These are phyloP conservation scores for Chlamydomonas schloesseri DNA, from an alignment of 139 green algal species.

Conservation along the genomic window DNA sequence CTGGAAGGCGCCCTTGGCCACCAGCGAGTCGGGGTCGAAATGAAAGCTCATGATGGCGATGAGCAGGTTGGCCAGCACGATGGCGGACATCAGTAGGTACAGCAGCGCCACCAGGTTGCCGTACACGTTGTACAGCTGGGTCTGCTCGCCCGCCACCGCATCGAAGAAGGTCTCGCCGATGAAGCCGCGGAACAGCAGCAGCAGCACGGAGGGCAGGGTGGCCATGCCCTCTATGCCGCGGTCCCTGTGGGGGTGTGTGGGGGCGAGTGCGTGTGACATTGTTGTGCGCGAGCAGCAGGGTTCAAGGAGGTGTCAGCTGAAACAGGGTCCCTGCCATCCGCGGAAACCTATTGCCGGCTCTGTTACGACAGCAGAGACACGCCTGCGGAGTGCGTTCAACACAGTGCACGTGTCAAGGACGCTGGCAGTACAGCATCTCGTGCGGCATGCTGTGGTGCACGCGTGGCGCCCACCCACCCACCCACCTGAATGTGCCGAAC, in stretches of 20 bases:
- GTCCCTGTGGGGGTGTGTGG: neutral
- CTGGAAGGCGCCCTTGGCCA: neutral
- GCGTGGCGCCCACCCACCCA: neutral
- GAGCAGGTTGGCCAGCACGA: constrained; percentile 13
- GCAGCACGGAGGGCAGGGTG: neutral
- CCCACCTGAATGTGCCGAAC: constrained; percentile 10
- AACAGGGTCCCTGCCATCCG: too few relatives aligned
- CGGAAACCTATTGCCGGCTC: too few relatives aligned
- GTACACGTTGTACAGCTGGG: neutral
- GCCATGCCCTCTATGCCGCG: neutral
- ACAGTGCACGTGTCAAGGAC: too few relatives aligned
- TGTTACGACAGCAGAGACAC: too few relatives aligned
- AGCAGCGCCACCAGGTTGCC: constrained; percentile 4
- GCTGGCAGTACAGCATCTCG: too few relatives aligned
- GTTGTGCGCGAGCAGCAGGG: too few relatives aligned
- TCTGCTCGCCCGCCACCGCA: too few relatives aligned
- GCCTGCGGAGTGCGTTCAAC: too few relatives aligned
- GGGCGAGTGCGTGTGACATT: too few relatives aligned
- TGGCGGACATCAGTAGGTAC: neutral
- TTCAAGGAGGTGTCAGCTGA: too few relatives aligned
- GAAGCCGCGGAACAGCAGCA: constrained; percentile 7
- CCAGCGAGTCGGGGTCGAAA: neutral
- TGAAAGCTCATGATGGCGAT: neutral
- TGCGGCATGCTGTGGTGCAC: too few relatives aligned
- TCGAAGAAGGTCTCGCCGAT: constrained; percentile 13